Evolutionary conservation across 495 filamentous ascomycete species (phyloP).

Genomic region (Alectoria sarmentosa): DNA sequence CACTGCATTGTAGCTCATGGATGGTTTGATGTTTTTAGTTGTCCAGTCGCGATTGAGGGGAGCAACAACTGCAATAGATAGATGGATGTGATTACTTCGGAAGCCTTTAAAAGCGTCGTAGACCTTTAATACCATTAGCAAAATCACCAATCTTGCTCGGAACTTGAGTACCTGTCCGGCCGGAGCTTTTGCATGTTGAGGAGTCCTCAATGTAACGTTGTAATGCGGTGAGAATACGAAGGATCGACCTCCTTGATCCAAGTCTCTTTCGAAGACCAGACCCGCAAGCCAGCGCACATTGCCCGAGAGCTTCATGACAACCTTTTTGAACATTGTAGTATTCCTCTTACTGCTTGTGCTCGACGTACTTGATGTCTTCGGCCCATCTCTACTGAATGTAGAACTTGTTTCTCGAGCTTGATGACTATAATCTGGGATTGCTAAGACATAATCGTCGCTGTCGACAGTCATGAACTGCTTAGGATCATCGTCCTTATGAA

Average conservation of each 20-base stretch:
- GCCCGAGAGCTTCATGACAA: slow-evolving; percentile 95
- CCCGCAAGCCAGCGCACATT: slow-evolving; percentile 88
- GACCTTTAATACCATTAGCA: slow-evolving; percentile 35
- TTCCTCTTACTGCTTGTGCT: slow-evolving; percentile 61
- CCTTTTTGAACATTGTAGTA: slow-evolving; percentile 85
- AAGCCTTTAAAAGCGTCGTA: slow-evolving; percentile 95
- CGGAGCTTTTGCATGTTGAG: slow-evolving; percentile 57
- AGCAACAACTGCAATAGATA: slow-evolving; percentile 82
- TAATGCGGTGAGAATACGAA: slow-evolving; percentile 92
- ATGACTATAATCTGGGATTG: slow-evolving; percentile 86
- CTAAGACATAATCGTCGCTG: slow-evolving; percentile 88
- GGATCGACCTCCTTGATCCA: slow-evolving; percentile 56
- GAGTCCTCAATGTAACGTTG: slow-evolving; percentile 77
- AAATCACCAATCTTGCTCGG: background rate
- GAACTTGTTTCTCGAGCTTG: slow-evolving; percentile 57
- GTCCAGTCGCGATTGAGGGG: slow-evolving; percentile 77
- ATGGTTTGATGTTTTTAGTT: slow-evolving; percentile 60
- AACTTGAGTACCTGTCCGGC: slow-evolving; percentile 40
- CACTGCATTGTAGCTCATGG: slow-evolving; percentile 87
- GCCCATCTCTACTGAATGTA: slow-evolving; percentile 45
- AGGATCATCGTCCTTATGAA: slow-evolving; percentile 75
- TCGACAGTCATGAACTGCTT: slow-evolving; percentile 92
- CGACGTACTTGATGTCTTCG: slow-evolving; percentile 41
- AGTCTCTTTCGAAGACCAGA: slow-evolving; percentile 82
- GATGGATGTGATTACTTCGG: slow-evolving; percentile 89